Evolutionary conservation across 306 rosid species (phyloP).

Genomic region (Cicer pinnatifidum): DNA sequence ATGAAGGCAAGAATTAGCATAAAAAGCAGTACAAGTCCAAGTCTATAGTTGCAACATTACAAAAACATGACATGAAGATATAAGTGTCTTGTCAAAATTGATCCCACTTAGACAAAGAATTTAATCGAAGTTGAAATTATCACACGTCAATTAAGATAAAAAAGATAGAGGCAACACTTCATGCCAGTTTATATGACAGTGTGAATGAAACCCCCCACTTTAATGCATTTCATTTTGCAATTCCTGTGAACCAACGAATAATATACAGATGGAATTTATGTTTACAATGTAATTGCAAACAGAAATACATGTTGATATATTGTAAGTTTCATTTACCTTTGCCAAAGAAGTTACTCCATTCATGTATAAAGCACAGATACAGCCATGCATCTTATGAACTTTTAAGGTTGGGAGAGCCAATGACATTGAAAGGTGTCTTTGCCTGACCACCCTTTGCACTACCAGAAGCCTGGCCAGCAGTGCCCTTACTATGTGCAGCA

Average conservation of each 20-base stretch:
- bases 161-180: slow-evolving; percentile 18
- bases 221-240: slow-evolving; percentile 5
- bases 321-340: slow-evolving; percentile 49
- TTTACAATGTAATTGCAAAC: slow-evolving; percentile 29
- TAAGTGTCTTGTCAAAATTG: slow-evolving; percentile 9
- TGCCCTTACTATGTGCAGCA: slow-evolving; percentile 59
- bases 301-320: slow-evolving; percentile 14
- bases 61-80: slow-evolving; percentile 6
- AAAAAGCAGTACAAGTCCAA: not conserved
- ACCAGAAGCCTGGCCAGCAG: slow-evolving; percentile 81
- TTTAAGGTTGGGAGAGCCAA: slow-evolving; percentile 62
- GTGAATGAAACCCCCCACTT: not conserved
- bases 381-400: slow-evolving; percentile 45
- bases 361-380: slow-evolving; percentile 34
- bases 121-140: slow-evolving; percentile 15
- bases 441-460: slow-evolving; percentile 68
- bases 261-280: slow-evolving; percentile 13
- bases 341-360: slow-evolving; percentile 20
- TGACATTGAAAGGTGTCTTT: slow-evolving; percentile 65
- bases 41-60: not conserved
- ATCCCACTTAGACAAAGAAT: slow-evolving; percentile 23
- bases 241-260: slow-evolving; percentile 28
- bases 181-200: slow-evolving; percentile 13
- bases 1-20: slow-evolving; percentile 9
- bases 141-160: slow-evolving; percentile 9